These are phyloP conservation scores for Phyllosticta citrichinensis DNA, from an alignment of 2,329 filamentous ascomycete genomes.

Conservation along the genomic window DNA sequence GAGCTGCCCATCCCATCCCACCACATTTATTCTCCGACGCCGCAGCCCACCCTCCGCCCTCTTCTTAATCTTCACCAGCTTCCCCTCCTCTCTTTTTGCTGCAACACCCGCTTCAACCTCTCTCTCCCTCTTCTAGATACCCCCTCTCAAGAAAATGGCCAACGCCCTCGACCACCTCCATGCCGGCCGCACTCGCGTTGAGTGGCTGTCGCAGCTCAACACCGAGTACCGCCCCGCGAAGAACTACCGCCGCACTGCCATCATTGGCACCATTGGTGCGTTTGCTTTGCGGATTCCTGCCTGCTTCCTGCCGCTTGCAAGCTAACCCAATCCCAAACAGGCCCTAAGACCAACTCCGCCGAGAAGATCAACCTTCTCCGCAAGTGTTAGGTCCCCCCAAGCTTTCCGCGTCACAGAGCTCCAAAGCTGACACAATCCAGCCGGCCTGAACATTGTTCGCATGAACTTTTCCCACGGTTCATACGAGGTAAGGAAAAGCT, in stretches of 20 bases:
- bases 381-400: conserved; percentile 36
- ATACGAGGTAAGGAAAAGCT: conserved; percentile 50
- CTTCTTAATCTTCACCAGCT: neutral
- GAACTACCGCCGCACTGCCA: conserved; percentile 92
- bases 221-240: conserved; percentile 78
- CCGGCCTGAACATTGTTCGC: conserved; percentile 94
- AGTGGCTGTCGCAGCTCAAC: conserved; percentile 70
- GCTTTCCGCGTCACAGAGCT: neutral
- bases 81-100: neutral
- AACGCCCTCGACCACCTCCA: conserved; percentile 78
- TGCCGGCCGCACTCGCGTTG: conserved; percentile 58
- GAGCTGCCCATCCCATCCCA: conserved; percentile 5
- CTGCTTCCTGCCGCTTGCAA: conserved; percentile 2
- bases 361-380: conserved; percentile 95
- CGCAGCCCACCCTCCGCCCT: neutral
- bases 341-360: conserved; percentile 96
- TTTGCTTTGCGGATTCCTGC: neutral
- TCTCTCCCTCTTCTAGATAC: neutral
- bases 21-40: conserved; percentile 10
- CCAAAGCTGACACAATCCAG: conserved; percentile 27
- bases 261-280: conserved; percentile 90
- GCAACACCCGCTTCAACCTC: conserved; percentile 14
- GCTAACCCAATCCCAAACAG: conserved; percentile 24
- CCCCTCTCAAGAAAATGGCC: conserved; percentile 39
- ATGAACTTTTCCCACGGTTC: conserved; percentile 99